Percentiles rank a stretch among this genome's conserved stretches.
These are phyloP conservation scores for Aspergillus ustus DNA, from an alignment of 2,329 filamentous ascomycete species.

Conservation along the genomic window DNA sequence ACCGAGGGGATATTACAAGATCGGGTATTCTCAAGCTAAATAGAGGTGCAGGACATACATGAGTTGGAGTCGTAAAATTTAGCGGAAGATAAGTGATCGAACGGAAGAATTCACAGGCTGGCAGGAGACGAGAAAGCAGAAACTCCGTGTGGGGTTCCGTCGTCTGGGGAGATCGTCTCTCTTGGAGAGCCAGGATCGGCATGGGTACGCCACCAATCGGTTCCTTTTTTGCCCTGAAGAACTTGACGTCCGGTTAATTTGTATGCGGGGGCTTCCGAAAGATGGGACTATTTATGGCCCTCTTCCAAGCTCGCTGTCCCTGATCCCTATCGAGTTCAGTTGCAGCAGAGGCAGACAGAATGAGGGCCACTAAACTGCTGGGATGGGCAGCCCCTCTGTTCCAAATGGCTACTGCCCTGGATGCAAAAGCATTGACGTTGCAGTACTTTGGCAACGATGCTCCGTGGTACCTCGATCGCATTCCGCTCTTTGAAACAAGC, in stretches of 20 bases:
- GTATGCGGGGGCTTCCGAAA: not conserved
- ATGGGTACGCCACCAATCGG: not conserved
- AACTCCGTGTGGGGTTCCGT: not conserved
- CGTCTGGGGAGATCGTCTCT: not conserved
- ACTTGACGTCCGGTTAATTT: not conserved
- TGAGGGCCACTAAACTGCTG: not conserved
- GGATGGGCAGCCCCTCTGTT: not conserved
- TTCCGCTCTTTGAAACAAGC: slow-evolving; percentile 25
- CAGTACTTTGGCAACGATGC: slow-evolving; percentile 26
- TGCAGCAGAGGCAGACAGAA: not conserved
- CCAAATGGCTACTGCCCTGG: not conserved
- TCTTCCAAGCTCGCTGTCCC: not conserved
- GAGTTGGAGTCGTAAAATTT: not conserved
- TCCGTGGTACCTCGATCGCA: slow-evolving; percentile 25
- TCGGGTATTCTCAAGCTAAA: too few relatives aligned
- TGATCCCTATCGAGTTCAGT: not conserved
- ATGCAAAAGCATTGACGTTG: slow-evolving; percentile 8
- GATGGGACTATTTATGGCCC: not conserved
- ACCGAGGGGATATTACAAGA: too few relatives aligned
- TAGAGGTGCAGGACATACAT: not conserved
- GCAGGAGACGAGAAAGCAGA: not conserved
- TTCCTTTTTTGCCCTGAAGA: not conserved
- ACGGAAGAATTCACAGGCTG: not conserved
- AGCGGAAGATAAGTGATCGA: not conserved
- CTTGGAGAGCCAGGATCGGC: not conserved